Evolutionary conservation across 495 filamentous ascomycete species (phyloP).

Genomic region (Aspergillus asperescens): DNA sequence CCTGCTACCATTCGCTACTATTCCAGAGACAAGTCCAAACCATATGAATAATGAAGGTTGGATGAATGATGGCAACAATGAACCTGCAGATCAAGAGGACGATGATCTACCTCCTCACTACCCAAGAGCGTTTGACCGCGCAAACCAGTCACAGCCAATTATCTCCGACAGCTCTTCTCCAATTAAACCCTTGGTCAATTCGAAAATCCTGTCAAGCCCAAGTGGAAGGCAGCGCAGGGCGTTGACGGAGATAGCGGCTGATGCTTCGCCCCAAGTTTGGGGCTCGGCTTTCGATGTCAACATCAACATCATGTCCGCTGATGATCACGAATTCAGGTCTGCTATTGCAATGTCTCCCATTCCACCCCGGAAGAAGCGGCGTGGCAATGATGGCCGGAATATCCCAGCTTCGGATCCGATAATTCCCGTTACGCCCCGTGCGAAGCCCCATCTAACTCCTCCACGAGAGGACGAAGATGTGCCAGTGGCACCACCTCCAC

Average conservation of each 20-base stretch:
- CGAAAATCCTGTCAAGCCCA: conserved; percentile 37
- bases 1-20: conserved; percentile 29
- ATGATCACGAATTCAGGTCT: conserved; percentile 40
- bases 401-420: conserved; percentile 32
- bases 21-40: conserved; percentile 42
- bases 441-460: conserved; percentile 9
- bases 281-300: conserved; percentile 34
- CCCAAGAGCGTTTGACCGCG: conserved; percentile 16
- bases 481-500: conserved; percentile 11
- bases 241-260: conserved; percentile 44
- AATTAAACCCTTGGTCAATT: conserved; percentile 24
- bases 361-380: conserved; percentile 36
- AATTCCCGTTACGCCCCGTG: conserved; percentile 29
- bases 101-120: conserved; percentile 40
- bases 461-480: conserved; percentile 3
- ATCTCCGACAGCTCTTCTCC: conserved; percentile 28
- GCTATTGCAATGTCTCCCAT: conserved; percentile 34
- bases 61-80: conserved; percentile 25
- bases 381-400: conserved; percentile 32
- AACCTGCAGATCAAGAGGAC: conserved; percentile 34
- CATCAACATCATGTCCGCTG: conserved; percentile 38
- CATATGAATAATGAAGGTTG: conserved; percentile 24
- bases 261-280: conserved; percentile 37
- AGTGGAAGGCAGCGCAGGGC: conserved; percentile 40
- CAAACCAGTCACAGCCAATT: conserved; percentile 22